Conservation (phyloP, 2,329 filamentous ascomycete genomes). For the Penicillium griseofulvum region DNA sequence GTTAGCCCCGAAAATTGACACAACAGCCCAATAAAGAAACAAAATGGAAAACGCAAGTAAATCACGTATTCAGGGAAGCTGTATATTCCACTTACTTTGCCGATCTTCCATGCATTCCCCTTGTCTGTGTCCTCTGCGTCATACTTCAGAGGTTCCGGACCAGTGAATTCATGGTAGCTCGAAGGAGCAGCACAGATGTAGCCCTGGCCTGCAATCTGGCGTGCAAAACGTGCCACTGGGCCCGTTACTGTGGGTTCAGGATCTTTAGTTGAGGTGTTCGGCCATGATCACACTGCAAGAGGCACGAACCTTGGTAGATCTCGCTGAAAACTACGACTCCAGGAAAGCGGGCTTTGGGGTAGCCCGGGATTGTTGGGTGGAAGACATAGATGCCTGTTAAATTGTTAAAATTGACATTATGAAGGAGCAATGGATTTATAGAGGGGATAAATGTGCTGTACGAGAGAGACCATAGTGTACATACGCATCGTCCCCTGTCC, state of each 20-base stretch:
- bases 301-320: constrained; percentile 79
- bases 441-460: background rate
- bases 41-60: background rate
- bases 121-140: constrained; percentile 83
- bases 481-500: constrained; percentile 41
- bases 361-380: constrained; percentile 78
- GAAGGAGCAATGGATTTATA: background rate
- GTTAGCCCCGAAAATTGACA: background rate
- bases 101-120: constrained; percentile 82
- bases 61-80: background rate
- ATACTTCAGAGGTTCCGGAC: constrained; percentile 78
- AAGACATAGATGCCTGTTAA: constrained; percentile 78
- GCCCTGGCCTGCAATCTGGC: constrained; percentile 87
- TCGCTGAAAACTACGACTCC: constrained; percentile 88
- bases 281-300: background rate
- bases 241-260: constrained; percentile 66
- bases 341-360: constrained; percentile 85
- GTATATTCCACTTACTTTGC: constrained; percentile 56
- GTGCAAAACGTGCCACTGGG: constrained; percentile 81
- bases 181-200: constrained; percentile 91
- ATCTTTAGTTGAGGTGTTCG: background rate
- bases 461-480: constrained; percentile 4
- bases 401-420: background rate
- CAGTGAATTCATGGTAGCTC: constrained; percentile 90
- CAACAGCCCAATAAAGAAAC: background rate